Evolutionary conservation across 2,329 filamentous ascomycete species (phyloP).

Genomic region (Clonostachys sp.): DNA sequence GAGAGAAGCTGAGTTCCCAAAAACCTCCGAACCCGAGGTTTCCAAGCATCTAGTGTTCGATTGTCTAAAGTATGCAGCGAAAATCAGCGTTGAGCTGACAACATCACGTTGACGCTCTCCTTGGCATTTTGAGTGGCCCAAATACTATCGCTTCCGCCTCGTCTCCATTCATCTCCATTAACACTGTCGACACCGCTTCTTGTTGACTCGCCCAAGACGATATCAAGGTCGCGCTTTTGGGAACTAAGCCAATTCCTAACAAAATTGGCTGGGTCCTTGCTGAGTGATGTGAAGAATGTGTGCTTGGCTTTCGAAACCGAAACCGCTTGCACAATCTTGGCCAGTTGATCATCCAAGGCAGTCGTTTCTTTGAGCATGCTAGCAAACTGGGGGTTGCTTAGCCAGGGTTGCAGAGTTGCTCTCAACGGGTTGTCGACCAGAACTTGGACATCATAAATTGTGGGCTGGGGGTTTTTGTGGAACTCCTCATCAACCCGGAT

Average conservation of each 20-base stretch:
- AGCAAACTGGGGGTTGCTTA: conserved; percentile 66
- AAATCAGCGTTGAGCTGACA: conserved; percentile 42
- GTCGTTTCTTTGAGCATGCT: conserved; percentile 72
- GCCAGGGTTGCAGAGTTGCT: conserved; percentile 58
- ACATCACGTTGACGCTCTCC: conserved; percentile 59
- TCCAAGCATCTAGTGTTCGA: too few relatives aligned
- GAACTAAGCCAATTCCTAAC: conserved; percentile 84
- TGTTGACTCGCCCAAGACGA: conserved; percentile 77
- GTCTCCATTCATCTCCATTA: conserved; percentile 64
- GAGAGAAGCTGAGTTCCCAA: too few relatives aligned
- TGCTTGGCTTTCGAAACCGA: conserved; percentile 85
- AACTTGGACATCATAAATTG: conserved; percentile 86
- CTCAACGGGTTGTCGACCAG: conserved; percentile 78
- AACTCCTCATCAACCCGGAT: conserved; percentile 88
- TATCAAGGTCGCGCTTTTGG: conserved; percentile 85
- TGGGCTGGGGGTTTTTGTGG: conserved; percentile 69
- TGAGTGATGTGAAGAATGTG: conserved; percentile 75
- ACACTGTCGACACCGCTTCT: conserved; percentile 54
- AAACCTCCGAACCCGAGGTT: too few relatives aligned
- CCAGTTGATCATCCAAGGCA: conserved; percentile 78
- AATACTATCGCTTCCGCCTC: conserved; percentile 47
- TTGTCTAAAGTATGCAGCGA: neutral
- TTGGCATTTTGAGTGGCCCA: conserved; percentile 55
- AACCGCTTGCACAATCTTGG: conserved; percentile 76
- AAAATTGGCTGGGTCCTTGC: conserved; percentile 79